Percentiles rank a stretch among this genome's conserved stretches.
phyloP scores from a whole-genome alignment of 106 monocot genomes.

The Cymbidium sinense region DNA sequence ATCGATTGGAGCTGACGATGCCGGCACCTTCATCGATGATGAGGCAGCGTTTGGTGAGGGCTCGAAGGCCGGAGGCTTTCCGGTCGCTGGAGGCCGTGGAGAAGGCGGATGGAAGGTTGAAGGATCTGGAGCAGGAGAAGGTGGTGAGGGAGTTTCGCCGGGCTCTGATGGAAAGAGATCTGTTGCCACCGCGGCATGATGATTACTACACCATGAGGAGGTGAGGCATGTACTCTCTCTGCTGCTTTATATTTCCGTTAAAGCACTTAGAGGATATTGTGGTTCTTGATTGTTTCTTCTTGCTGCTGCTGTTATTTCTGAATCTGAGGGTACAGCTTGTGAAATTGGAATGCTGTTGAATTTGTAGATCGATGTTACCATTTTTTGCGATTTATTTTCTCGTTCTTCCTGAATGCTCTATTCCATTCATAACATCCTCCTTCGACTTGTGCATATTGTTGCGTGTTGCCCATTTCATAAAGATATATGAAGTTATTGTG shows the following conservation, averaged over 20 bases:
- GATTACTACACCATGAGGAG: conserved; percentile 57
- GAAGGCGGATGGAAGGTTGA: conserved; percentile 8
- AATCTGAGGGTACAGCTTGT: neutral
- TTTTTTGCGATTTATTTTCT: neutral
- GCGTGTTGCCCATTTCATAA: neutral
- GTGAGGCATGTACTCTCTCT: conserved; percentile 1
- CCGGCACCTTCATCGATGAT: neutral
- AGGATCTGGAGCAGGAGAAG: conserved; percentile 41
- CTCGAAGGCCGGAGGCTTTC: neutral
- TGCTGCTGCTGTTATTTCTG: neutral
- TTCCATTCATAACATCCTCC: neutral
- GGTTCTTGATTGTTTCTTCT: neutral
- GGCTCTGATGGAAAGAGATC: conserved; percentile 41
- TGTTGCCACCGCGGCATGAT: conserved; percentile 57
- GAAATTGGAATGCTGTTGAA: neutral
- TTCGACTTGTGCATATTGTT: neutral
- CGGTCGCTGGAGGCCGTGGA: neutral
- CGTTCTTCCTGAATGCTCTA: neutral
- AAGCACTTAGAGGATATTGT: neutral
- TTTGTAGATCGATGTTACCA: neutral
- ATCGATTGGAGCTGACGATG: neutral
- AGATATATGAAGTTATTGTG: neutral
- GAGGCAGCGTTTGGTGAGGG: neutral
- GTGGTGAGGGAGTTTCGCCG: conserved; percentile 40
- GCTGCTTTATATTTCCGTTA: neutral